Percentiles rank a stretch among this genome's conserved stretches.
Conservation (phyloP, 148 eudicot genomes). For the Fagopyrum homotropicum region DNA sequence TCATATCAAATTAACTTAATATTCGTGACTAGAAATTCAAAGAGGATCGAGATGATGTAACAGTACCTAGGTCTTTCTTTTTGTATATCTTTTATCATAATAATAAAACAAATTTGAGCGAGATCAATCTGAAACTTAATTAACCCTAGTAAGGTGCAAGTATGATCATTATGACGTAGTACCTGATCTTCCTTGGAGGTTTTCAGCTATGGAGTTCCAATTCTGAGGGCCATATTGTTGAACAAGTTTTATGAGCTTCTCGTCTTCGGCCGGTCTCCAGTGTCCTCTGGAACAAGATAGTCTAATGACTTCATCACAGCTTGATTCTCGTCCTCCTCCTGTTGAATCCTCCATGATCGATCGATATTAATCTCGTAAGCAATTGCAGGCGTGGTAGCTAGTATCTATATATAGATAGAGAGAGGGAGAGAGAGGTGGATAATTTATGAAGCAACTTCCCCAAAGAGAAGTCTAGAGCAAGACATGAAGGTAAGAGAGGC, state of each 20-base stretch:
- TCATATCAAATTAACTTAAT: neutral
- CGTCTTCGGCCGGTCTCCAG: slow-evolving; percentile 97
- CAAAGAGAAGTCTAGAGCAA: slow-evolving; percentile 21
- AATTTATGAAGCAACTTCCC: neutral
- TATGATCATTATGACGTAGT: neutral
- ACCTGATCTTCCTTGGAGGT: slow-evolving; percentile 98
- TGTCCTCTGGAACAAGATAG: slow-evolving; percentile 74
- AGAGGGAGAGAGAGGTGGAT: neutral
- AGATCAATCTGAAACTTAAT: neutral
- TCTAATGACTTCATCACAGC: slow-evolving; percentile 13
- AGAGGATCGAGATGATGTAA: too few relatives aligned
- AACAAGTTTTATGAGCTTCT: slow-evolving; percentile 75
- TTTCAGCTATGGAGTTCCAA: slow-evolving; percentile 92
- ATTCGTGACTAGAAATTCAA: too few relatives aligned
- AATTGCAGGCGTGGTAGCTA: neutral
- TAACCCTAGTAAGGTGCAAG: neutral
- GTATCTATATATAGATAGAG: neutral
- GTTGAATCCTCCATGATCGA: slow-evolving; percentile 39
- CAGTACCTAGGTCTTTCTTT: too few relatives aligned
- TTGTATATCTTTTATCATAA: too few relatives aligned
- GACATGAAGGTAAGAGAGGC: slow-evolving; percentile 19
- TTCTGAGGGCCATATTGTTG: slow-evolving; percentile 83
- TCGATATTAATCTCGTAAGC: neutral
- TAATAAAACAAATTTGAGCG: neutral
- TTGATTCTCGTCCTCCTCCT: slow-evolving; percentile 36